Base-by-base conservation (phyloP, 768 basidiomycete genomes). In the Termitomyces sp. region DNA sequence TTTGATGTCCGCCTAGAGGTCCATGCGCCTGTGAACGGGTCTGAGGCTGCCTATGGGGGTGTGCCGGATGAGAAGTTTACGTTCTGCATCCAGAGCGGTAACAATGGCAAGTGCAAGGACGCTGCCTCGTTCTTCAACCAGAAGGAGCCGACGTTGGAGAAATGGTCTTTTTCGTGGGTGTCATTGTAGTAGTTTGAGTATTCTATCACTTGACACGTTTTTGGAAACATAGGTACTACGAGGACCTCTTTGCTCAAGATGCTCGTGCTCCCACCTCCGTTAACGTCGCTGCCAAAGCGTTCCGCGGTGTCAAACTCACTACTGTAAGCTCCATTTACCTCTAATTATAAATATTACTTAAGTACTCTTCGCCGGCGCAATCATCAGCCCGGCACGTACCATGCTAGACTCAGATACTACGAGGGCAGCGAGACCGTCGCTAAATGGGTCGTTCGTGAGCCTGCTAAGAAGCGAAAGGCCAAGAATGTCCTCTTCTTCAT, bases 401-500 rank as follows among this genome's bases (percentile, higher is more conserved):
- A 63, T 11, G 76, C 76, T 36, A 70, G 64, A 48, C 67, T 77
- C 36, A 64, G 63, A 1, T 77, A 75, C 57, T 72, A 73, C 49
- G 63, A 63, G 2, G 64, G 62, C 3, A 63, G 59, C 36, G 59
- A 69, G 49, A 77, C 75, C 1, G 64, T 75, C 22, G 74, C 73
- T 7, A 64, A 67, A 25, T 77, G 76, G 76, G 58, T 65, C 38
- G 76, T 76, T 6, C 68, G 73, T 25, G 56, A 70, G 54, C 67
- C 74, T 20, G 56, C 68, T 20, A 68, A 57, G 11, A 65, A 61
- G 45, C 66, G 72, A 49, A 68, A 66, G 57, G 75, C 76, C 12
- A 77, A 75, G 64, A 77, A 77, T 55, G 73, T 74, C 31, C 61
- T 76, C 18, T 67, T 77, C 58, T 77, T 77, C 70, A 75, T 77